phyloP scores from a whole-genome alignment of 2,329 filamentous ascomycete genomes.

The Cercospora sp. region DNA sequence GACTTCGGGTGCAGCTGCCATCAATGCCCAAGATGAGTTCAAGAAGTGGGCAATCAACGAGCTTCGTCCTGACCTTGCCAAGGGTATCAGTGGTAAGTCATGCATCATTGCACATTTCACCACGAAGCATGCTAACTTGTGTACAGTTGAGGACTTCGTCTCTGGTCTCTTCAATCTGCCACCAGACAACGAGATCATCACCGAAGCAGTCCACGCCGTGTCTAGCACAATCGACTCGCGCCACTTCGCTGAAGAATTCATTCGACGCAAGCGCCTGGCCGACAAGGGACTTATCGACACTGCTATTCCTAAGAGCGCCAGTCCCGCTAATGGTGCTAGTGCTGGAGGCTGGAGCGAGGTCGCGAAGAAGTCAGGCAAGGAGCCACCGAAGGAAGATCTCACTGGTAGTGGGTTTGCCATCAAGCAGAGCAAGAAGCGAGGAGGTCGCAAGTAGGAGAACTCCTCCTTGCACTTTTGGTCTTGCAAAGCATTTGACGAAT shows the following conservation, averaged over 20 bases:
- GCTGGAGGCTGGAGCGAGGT: slow-evolving; percentile 83
- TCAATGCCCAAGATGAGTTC: slow-evolving; percentile 83
- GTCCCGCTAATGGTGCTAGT: slow-evolving; percentile 42
- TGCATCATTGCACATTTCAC: not conserved
- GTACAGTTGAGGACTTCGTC: slow-evolving; percentile 75
- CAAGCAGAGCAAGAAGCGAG: slow-evolving; percentile 89
- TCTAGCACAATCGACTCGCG: slow-evolving; percentile 89
- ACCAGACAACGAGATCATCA: slow-evolving; percentile 76
- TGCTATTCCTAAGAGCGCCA: slow-evolving; percentile 48
- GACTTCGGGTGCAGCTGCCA: slow-evolving; percentile 53
- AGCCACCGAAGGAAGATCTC: slow-evolving; percentile 44
- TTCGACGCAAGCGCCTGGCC: slow-evolving; percentile 87
- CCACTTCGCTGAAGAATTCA: slow-evolving; percentile 91
- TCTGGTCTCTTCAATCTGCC: slow-evolving; percentile 73
- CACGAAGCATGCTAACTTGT: slow-evolving; percentile 38
- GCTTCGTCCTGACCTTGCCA: slow-evolving; percentile 71
- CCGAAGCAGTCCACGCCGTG: slow-evolving; percentile 83
- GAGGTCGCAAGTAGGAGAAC: slow-evolving; percentile 41
- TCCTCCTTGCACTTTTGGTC: not conserved
- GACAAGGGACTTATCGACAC: slow-evolving; percentile 83
- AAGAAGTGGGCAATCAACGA: slow-evolving; percentile 86
- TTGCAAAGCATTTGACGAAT: not conserved
- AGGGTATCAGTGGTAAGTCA: slow-evolving; percentile 64
- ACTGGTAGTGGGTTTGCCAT: slow-evolving; percentile 76
- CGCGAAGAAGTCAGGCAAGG: slow-evolving; percentile 73